Evolutionary conservation across 176 grass and related monocot genomes (phyloP).

Genomic region (Oryza punctata): DNA sequence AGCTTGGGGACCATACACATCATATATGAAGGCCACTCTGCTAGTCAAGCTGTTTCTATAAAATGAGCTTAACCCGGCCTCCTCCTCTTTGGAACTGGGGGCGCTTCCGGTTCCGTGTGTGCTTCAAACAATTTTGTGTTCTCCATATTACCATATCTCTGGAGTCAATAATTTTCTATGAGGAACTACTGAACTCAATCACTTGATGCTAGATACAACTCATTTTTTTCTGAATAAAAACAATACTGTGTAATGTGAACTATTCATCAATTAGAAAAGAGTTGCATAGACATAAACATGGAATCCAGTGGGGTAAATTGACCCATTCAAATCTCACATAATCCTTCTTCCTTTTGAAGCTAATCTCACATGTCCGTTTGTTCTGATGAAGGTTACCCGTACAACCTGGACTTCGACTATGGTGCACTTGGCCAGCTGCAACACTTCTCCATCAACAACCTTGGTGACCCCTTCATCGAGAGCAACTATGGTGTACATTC

Average conservation of each 20-base stretch:
- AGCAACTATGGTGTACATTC: slow-evolving; percentile 93
- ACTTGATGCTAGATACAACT: background rate
- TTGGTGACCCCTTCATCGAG: slow-evolving; percentile 88
- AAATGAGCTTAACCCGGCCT: too few species aligned
- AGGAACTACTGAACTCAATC: too few species aligned
- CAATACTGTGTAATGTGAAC: background rate
- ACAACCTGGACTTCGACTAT: slow-evolving; percentile 91
- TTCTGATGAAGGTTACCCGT: slow-evolving; percentile 68
- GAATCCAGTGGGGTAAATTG: background rate
- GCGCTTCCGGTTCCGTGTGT: too few species aligned
- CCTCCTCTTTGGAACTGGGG: too few species aligned
- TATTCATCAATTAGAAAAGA: background rate
- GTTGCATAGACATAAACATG: slow-evolving; percentile 8
- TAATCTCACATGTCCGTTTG: background rate
- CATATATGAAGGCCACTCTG: background rate
- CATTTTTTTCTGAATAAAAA: background rate
- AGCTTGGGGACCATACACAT: background rate
- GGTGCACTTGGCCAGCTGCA: slow-evolving; percentile 68
- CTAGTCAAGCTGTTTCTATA: background rate
- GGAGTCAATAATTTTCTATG: too few species aligned
- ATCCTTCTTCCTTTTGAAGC: background rate
- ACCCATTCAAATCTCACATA: background rate
- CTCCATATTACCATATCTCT: too few species aligned
- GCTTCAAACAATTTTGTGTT: too few species aligned
- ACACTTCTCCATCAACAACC: slow-evolving; percentile 86